Evolutionary conservation across 2,329 filamentous ascomycete species (phyloP).

Genomic region (Aspergillus cejpii): DNA sequence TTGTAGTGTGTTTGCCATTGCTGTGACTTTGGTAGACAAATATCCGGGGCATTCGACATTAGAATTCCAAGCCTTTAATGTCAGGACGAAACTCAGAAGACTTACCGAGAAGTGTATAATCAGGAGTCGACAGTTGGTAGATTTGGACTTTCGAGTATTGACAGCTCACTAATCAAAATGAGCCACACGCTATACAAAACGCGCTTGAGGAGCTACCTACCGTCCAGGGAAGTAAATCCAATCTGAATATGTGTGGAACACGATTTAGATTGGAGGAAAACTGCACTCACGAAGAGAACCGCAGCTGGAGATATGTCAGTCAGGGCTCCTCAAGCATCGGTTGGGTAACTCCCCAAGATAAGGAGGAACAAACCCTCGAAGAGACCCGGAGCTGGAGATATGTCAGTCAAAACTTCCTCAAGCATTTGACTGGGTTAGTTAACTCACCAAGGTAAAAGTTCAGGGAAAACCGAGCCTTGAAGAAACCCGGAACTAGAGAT

Average conservation of each 20-base stretch:
- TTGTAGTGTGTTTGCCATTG: background rate
- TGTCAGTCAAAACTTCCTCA: background rate
- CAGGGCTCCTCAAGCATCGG: background rate
- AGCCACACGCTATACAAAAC: background rate
- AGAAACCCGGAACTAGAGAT: slow-evolving; percentile 1
- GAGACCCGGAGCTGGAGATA: background rate
- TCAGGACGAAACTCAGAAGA: background rate
- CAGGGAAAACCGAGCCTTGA: slow-evolving; percentile 1
- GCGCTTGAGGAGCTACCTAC: background rate
- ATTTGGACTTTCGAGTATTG: background rate
- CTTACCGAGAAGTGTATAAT: background rate
- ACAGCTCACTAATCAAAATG: background rate
- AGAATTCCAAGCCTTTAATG: background rate
- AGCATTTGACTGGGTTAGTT: background rate
- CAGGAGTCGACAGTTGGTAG: background rate
- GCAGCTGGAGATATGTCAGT: background rate
- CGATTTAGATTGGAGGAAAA: background rate
- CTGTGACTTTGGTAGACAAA: background rate
- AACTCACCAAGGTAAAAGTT: slow-evolving; percentile 1
- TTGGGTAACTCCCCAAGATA: background rate
- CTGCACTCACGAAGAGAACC: background rate
- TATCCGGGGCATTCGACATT: background rate
- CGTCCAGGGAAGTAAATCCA: background rate
- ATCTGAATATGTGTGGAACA: background rate
- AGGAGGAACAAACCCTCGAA: background rate